Base-by-base conservation (phyloP, 176 grass and related monocot species). In the Chrysopogon serrulatus region DNA sequence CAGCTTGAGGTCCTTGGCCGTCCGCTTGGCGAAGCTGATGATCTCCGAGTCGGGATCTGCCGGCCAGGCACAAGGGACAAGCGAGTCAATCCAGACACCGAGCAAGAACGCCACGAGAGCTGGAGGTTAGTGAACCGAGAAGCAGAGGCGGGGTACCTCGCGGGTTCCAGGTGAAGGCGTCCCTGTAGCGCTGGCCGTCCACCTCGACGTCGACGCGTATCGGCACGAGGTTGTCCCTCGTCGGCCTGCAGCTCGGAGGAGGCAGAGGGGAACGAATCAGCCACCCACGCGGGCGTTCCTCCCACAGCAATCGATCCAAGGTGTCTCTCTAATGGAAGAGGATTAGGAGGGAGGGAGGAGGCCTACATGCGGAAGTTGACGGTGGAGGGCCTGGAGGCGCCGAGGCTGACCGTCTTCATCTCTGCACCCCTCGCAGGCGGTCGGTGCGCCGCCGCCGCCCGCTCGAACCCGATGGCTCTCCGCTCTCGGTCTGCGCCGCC, bases 91-190 rank as follows among this genome's bases (percentile, higher is more conserved):
- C 74, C 3, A 68, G 4, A 21, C 8, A 75, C 16, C 47, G 30
- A 73, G 60, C 11, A 40, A 36, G 9, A 47, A 1, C 8, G 8
- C 78, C 11, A 37, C 43, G 43, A 3, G 4, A 32, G 6, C 45
- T 37, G 10, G 10, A 9, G 18, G 1, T 12, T n/a, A 17, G 5
- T 10, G 40, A 3, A 36, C 2, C 27, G n/a, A 49, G n/a, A 61
- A 17, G 7, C 3, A 13, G 21, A 12, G 63, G 71, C 23, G 36
- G n/a, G 37, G 0, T 87, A 98, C 96, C 96, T 74, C 81, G 83
- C 47, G 96, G 96, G 80, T 95, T 98, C 96, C 93, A 95, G 17
- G 91, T 92, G 87, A 98, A 98, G 74, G 87, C 89, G 86, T 98
- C 96, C 74, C 92, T 92, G 82, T 92, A 98, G 57, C 85, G 89